phyloP scores from a whole-genome alignment of 2,329 filamentous ascomycete genomes.

The Monilinia laxa region DNA sequence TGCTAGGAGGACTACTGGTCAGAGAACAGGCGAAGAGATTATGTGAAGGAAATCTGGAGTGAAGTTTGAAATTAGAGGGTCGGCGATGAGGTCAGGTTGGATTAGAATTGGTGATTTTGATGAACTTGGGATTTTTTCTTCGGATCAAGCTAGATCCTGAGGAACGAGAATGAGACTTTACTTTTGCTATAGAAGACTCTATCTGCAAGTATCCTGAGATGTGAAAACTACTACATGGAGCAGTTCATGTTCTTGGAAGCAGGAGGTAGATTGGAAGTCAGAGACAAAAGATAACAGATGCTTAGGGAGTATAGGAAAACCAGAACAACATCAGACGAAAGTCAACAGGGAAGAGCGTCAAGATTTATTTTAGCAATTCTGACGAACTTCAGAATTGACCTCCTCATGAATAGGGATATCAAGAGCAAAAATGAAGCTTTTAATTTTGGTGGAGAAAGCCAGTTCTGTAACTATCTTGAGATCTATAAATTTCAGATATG shows the following conservation, averaged over 20 bases:
- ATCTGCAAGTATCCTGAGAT: not conserved
- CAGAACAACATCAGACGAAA: not conserved
- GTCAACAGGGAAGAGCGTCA: not conserved
- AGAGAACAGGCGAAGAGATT: not conserved
- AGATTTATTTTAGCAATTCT: not conserved
- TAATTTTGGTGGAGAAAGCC: not conserved
- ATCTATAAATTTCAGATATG: not conserved
- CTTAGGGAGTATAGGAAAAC: not conserved
- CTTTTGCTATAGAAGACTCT: too few relatives aligned
- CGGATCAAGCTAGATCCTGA: not conserved
- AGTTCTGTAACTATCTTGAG: not conserved
- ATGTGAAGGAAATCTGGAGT: not conserved
- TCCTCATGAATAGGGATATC: not conserved
- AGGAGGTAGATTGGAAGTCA: not conserved
- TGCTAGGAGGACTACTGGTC: not conserved
- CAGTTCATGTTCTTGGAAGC: not conserved
- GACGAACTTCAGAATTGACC: not conserved
- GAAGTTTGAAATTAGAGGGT: not conserved
- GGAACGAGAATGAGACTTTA: not conserved
- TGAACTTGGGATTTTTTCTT: too few relatives aligned
- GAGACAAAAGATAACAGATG: not conserved
- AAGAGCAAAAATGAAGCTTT: not conserved
- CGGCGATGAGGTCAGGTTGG: too few relatives aligned
- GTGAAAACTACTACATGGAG: not conserved
- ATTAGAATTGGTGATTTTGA: not conserved